Evolutionary conservation across 805 yeast species (phyloP), one percentile per base, ranked within the genome.

Genomic region (Ogataea ramenticola): DNA sequence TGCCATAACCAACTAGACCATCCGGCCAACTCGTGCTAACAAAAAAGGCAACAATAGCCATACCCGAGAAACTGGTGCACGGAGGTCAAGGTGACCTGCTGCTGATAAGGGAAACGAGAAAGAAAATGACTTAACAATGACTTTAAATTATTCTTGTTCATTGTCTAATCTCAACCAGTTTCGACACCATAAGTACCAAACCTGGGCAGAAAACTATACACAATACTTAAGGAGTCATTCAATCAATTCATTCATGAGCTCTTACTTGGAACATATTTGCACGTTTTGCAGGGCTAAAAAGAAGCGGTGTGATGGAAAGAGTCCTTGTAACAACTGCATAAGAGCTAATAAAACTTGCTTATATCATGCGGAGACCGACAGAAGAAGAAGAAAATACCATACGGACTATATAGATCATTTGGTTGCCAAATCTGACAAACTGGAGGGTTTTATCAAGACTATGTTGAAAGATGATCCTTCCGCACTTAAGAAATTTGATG

Each of bases 1-100:
- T 86, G 96, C 96, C 96, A 90, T 90, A 80, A 89, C 96, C 96
- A 71, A 89, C 96, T 89, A 89, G 96, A 89, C 96, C 96, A 89
- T n/a, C n/a, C n/a, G n/a, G n/a, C n/a, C n/a, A n/a, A n/a, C n/a
- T n/a, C n/a, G n/a, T n/a, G n/a, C n/a, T n/a, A n/a, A n/a, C n/a
- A n/a, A n/a, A n/a, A n/a, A n/a, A n/a, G n/a, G n/a, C n/a, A n/a
- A n/a, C n/a, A n/a, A n/a, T n/a, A n/a, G n/a, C n/a, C n/a, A n/a
- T n/a, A n/a, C n/a, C n/a, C n/a, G n/a, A n/a, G n/a, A n/a, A n/a
- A n/a, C 10, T 26, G 27, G 32, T 29, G 32, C n/a, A 29, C 32
- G 32, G 32, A 29, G n/a, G n/a, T n/a, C n/a, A n/a, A n/a, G n/a
- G n/a, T n/a, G n/a, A n/a, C n/a, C n/a, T n/a, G n/a, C n/a, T n/a